Evolutionary conservation across 73 alveolate genomes (phyloP), one percentile per base, ranked within the genome.

Genomic region (Tetrahymena borealis): DNA sequence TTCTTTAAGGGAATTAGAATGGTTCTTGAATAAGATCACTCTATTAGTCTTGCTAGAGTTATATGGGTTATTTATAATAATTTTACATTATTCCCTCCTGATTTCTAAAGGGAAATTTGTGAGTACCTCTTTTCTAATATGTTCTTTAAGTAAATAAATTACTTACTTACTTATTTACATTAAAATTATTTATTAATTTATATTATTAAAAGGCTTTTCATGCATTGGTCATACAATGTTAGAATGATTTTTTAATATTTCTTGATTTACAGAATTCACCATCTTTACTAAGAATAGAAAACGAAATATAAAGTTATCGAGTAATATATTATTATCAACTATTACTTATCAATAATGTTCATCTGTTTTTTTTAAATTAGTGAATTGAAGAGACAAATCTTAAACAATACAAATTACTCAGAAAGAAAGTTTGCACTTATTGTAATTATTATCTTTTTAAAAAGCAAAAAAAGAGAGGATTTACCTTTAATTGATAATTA

Each of bases 181-280:
- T 20, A 60, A 20, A 39, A 39, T 39, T 39, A 39, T 9, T 39
- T 31, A 41, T 41, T 0, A 41, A 41, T 18, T 20, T 0, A 24
- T 60, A 24, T n/a, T 60, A 20, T 60, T 24, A 60, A 60, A 60
- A 60, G 85, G 85, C 85, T 95, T 78, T 95, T 96, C 94, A 94
- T 95, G 94, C 98, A 96, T 79, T 96, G 98, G 97, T 96, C 97
- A 12, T 91, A 41, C 60, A 96, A 96, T 90, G 95, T 96, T 39
- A 93, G 98, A 79, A 95, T 78, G 95, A 94, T 96, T 18, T 92
- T 96, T 95, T 95, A 91, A 42, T 94, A 96, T 42, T 90, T 96
- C 85, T 90, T 95, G 39, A 90, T 95, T 78, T 96, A 91, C 94
- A 78, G 97, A 39, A 41, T 94, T 7, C 20, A 39, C 8, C 95